These are phyloP conservation scores for Cylindricascospora bacillispora DNA, from an alignment of 1,139 yeast species.

Conservation along the genomic window DNA sequence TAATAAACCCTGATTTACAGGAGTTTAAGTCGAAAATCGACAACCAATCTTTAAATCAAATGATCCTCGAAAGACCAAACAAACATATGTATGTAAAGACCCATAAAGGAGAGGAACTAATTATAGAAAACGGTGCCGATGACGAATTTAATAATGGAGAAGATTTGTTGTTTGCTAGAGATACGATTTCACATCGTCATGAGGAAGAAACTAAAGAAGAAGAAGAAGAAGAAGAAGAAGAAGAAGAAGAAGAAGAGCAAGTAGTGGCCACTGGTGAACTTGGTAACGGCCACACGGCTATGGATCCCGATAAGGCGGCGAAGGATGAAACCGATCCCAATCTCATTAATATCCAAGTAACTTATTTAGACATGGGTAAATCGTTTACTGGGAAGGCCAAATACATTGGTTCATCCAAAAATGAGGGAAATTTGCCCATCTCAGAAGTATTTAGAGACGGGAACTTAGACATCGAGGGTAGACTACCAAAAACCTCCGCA, in stretches of 20 bases:
- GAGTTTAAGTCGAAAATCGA: conserved; percentile 62
- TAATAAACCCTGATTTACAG: conserved; percentile 61
- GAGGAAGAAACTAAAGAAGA: neutral
- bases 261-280: neutral
- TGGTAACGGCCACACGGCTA: neutral
- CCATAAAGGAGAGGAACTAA: conserved; percentile 44
- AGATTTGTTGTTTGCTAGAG: neutral
- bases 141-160: neutral
- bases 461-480: conserved; percentile 15
- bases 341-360: neutral
- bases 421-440: conserved; percentile 2
- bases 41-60: conserved; percentile 49
- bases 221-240: neutral
- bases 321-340: neutral
- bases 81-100: conserved; percentile 48
- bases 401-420: conserved; percentile 5
- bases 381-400: conserved; percentile 1
- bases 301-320: neutral
- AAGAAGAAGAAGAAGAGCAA: neutral
- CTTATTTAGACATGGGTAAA: conserved; percentile 1
- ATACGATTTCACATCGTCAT: neutral
- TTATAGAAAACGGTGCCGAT: neutral
- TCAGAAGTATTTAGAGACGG: conserved; percentile 15
- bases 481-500: conserved; percentile 14
- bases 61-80: conserved; percentile 45